Percentiles rank a stretch among this genome's conserved stretches.
Conservation (phyloP, 2,329 filamentous ascomycete species). For the Sporothrix humicola region DNA sequence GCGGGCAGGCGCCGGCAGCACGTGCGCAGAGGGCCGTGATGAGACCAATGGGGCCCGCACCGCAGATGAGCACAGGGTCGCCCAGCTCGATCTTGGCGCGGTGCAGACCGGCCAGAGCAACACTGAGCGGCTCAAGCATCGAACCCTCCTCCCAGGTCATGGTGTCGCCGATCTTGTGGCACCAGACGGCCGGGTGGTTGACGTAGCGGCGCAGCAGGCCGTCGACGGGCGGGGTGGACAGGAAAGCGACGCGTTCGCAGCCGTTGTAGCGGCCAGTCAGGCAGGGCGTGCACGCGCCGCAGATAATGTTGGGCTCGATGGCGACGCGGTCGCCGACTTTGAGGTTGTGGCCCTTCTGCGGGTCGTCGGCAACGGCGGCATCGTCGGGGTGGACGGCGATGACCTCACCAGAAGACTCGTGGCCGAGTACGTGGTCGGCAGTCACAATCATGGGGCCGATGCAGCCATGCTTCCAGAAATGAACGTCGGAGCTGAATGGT, state of each 20-base stretch:
- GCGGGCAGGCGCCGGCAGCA: conserved; percentile 85
- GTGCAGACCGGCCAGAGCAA: conserved; percentile 87
- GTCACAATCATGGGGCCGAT: conserved; percentile 96
- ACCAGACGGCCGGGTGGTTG: conserved; percentile 93
- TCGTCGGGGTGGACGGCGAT: conserved; percentile 70
- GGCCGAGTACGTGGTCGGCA: conserved; percentile 87
- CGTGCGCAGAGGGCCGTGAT: conserved; percentile 83
- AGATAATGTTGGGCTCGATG: conserved; percentile 93
- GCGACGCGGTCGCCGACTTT: conserved; percentile 89
- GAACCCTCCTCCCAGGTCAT: conserved; percentile 93
- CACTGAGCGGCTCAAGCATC: conserved; percentile 86
- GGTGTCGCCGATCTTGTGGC: conserved; percentile 84
- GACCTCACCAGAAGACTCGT: conserved; percentile 87
- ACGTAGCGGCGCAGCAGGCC: conserved; percentile 90
- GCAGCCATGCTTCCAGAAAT: conserved; percentile 95
- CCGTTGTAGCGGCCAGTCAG: conserved; percentile 94
- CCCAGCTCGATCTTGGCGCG: conserved; percentile 80
- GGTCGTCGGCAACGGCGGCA: conserved; percentile 43
- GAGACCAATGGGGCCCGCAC: conserved; percentile 91
- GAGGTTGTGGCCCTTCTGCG: conserved; percentile 70
- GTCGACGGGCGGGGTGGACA: conserved; percentile 87
- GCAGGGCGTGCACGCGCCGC: conserved; percentile 87
- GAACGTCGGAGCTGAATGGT: conserved; percentile 76
- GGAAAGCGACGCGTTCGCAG: conserved; percentile 82
- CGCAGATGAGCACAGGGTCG: conserved; percentile 86